A percentile compares a stretch with the other conserved stretches of the same genome.
Evolutionary conservation across 805 yeast genomes (phyloP).

Genomic region (Yarrowia alimentaria): DNA sequence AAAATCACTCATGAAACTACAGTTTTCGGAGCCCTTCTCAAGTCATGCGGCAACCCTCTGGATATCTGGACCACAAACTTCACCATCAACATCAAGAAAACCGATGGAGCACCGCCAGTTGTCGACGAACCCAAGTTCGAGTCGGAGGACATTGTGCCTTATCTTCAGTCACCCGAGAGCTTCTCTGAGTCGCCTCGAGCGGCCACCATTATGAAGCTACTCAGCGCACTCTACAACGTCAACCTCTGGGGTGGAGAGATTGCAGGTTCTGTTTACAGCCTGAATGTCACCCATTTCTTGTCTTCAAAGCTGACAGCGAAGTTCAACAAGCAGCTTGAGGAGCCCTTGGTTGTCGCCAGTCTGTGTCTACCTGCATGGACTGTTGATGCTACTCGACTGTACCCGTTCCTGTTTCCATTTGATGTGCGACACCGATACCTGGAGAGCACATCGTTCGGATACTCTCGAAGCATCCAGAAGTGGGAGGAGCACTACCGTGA

Average conservation of each 20-base stretch:
- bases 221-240: slow-evolving; percentile 35
- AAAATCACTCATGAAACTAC: slow-evolving; percentile 64
- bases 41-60: slow-evolving; percentile 28
- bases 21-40: slow-evolving; percentile 63
- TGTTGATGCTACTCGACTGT: slow-evolving; percentile 64
- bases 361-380: slow-evolving; percentile 87
- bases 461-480: slow-evolving; percentile 72
- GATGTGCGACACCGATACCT: slow-evolving; percentile 74
- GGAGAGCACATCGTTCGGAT: slow-evolving; percentile 88
- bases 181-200: slow-evolving; percentile 32
- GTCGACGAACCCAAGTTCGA: slow-evolving; percentile 30
- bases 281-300: slow-evolving; percentile 45
- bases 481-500: slow-evolving; percentile 58
- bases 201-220: slow-evolving; percentile 33
- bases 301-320: slow-evolving; percentile 85
- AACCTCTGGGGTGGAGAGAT: slow-evolving; percentile 34
- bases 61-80: slow-evolving; percentile 59
- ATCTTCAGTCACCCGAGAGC: slow-evolving; percentile 32
- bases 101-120: slow-evolving; percentile 29
- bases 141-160: slow-evolving; percentile 33
- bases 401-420: slow-evolving; percentile 80
- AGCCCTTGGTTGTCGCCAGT: slow-evolving; percentile 81
- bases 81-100: slow-evolving; percentile 48
- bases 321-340: slow-evolving; percentile 81
- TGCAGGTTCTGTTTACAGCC: slow-evolving; percentile 28